phyloP scores from a whole-genome alignment of 768 basidiomycete species.

The Amyloporia xantha region DNA sequence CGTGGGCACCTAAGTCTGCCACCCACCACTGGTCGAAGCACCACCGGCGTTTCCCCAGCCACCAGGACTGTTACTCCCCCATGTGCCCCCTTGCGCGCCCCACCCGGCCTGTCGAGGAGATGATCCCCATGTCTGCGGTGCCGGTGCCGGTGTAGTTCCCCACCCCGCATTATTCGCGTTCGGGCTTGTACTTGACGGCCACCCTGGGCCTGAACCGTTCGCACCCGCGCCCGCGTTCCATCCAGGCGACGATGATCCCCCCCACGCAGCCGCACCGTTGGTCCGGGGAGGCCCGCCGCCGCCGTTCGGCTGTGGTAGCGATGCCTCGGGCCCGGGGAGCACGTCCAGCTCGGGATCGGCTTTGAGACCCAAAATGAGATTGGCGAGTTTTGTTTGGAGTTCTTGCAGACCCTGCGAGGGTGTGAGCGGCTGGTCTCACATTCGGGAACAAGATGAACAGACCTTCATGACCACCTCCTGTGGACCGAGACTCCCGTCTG shows the following conservation, averaged over 20 bases:
- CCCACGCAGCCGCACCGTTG: constrained; percentile 12
- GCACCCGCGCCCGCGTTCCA: constrained; percentile 15
- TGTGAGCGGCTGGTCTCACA: not conserved
- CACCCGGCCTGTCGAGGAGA: not conserved
- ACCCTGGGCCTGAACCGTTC: not conserved
- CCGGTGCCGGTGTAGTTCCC: constrained; percentile 23
- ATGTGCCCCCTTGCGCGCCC: not conserved
- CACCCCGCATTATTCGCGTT: constrained; percentile 21
- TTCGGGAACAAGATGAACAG: constrained; percentile 4
- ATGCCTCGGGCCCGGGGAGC: constrained; percentile 29
- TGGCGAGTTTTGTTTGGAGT: constrained; percentile 75
- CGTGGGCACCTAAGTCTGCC: too few relatives aligned
- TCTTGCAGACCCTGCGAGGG: constrained; percentile 62
- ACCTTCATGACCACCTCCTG: constrained; percentile 90
- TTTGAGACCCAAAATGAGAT: constrained; percentile 70
- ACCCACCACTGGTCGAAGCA: too few relatives aligned
- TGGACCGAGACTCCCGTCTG: constrained; percentile 82
- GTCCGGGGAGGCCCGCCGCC: constrained; percentile 9
- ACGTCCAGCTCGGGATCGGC: constrained; percentile 39
- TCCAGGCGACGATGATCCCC: constrained; percentile 7
- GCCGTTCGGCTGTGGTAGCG: constrained; percentile 7
- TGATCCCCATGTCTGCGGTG: constrained; percentile 19
- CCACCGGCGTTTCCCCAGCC: not conserved
- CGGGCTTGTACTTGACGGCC: constrained; percentile 13
- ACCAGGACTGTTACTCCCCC: not conserved